Evolutionary conservation across 805 yeast genomes (phyloP), one percentile per base, ranked within the genome.

Genomic region (Millerago galiae): DNA sequence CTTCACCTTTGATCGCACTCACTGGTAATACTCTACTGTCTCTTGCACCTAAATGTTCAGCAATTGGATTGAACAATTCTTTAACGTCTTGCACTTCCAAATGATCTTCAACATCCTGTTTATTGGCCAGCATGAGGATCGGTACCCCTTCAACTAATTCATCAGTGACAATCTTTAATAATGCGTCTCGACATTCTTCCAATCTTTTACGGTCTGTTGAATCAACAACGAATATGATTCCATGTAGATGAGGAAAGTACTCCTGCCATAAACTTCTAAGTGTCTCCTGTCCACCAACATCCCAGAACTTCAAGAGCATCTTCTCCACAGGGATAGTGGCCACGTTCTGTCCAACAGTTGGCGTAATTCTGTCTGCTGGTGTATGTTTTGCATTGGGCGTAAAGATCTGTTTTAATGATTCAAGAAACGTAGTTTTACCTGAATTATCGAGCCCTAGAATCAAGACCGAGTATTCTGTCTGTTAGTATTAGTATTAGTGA

Each of bases 331-430:
- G 44, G 56, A 77, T 52, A 37, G 63, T 56, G 44, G 68, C 63
- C 51, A 70, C 85, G 59, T 93, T 93, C 60, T 93, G 99, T 4
- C 99, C 99, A 36, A 91, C 95, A 0, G 99, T 91, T 2, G 99
- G 97, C 25, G 84, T 69, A 14, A 89, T 88, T 45, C 87, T 68
- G 41, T 77, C 79, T 17, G 79, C 69, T 3, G 75, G 73, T 6
- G 66, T 55, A 41, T 63, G 66, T 41, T 70, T 74, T 26, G 74
- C 68, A 35, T 64, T 68, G 38, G 71, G 62, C 26, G 70, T 66
- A 53, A 74, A 81, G 36, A 71, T 60, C 35, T 71, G 68, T 55
- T 84, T 84, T 30, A 82, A 63, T 49, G 79, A 74, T 58, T 83
- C 93, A 18, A 83, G 59, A 45, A 83, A 73, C 0, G 91, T 84